Conservation (phyloP, 108 stramenopile species). For the Nannochloropsis granulata region DNA sequence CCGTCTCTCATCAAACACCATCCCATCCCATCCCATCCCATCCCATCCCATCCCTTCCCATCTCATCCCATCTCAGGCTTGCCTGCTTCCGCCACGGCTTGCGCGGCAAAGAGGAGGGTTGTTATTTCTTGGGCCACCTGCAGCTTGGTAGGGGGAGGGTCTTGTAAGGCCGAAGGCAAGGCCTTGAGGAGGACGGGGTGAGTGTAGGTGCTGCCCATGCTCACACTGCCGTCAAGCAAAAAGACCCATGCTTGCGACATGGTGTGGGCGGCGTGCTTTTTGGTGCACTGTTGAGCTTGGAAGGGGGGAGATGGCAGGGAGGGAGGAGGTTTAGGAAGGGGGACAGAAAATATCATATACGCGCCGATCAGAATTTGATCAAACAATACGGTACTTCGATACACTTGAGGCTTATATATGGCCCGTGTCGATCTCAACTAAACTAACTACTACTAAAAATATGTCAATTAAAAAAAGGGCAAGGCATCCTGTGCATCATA, state of each 20-base stretch:
- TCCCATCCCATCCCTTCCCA: background rate
- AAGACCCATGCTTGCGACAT: background rate
- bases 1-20: no score
- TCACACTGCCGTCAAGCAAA: background rate
- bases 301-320: no score
- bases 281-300: background rate
- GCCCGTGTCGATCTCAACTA: no score
- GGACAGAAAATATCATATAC: no score
- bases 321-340: no score
- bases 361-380: no score
- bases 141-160: background rate
- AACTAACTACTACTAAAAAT: no score
- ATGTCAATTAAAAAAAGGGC: no score
- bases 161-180: background rate
- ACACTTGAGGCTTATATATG: no score
- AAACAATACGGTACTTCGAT: no score
- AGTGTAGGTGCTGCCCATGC: background rate
- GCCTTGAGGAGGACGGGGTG: background rate
- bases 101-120: background rate
- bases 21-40: no score
- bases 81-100: background rate
- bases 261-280: background rate
- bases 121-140: background rate
- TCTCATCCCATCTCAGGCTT: background rate
- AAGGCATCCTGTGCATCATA: no score